Evolutionary conservation across 2,329 filamentous ascomycete species (phyloP).

Genomic region (Xylariaceae sp.): DNA sequence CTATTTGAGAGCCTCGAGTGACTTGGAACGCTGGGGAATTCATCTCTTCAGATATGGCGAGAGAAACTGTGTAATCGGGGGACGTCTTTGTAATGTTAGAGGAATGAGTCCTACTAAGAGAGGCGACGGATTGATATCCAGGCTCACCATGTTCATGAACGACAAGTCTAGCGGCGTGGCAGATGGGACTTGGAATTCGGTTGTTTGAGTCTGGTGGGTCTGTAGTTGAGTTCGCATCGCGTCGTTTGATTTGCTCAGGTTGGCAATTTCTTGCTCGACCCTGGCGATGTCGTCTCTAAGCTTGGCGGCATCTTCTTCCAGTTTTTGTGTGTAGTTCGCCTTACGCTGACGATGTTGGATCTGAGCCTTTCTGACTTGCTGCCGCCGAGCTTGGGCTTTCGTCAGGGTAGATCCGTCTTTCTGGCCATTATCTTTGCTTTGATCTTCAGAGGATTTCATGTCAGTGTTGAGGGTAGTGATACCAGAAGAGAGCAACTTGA

Average conservation of each 20-base stretch:
- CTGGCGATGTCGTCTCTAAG: conserved; percentile 47
- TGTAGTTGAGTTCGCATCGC: conserved; percentile 37
- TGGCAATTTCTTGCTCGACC: conserved; percentile 38
- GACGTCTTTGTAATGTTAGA: conserved; percentile 7
- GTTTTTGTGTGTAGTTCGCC: conserved; percentile 52
- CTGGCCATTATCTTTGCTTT: conserved; percentile 6
- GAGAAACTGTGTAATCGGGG: conserved; percentile 29
- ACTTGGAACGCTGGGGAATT: conserved; percentile 45
- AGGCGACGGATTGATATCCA: background rate
- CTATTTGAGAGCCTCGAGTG: conserved; percentile 23
- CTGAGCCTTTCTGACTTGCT: conserved; percentile 53
- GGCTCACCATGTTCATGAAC: conserved; percentile 5
- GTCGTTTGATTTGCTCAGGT: conserved; percentile 43
- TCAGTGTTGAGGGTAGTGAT: background rate
- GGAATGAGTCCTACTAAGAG: background rate
- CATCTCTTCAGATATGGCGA: conserved; percentile 41
- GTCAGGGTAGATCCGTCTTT: conserved; percentile 25
- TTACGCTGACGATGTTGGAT: conserved; percentile 56
- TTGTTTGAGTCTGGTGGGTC: background rate
- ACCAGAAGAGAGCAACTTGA: background rate
- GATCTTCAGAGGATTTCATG: background rate
- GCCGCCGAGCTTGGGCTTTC: conserved; percentile 47
- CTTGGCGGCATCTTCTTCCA: conserved; percentile 49
- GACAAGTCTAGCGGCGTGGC: background rate
- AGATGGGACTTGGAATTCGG: background rate